Evolutionary conservation across 805 yeast genomes (phyloP), one percentile per base, ranked within the genome.

Genomic region (Metschnikowia noctiluminum): DNA sequence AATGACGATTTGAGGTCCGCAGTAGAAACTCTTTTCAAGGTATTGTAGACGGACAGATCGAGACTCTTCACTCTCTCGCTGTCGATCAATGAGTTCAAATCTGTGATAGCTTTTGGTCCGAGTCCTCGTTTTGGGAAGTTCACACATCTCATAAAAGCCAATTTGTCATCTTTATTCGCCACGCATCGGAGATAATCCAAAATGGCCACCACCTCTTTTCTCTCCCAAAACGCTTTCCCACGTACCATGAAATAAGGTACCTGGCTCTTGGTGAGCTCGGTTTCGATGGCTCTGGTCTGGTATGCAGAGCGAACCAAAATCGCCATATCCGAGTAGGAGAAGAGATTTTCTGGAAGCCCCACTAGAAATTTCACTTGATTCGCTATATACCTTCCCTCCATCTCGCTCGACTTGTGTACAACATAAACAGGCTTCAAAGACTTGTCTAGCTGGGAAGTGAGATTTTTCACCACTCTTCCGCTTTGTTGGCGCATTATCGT

Each of bases 181-280:
- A 87, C 69, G 1, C 84, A 80, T 31, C 89, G 74, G 28, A 92
- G 60, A 54, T 83, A 81, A 59, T 85, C 87, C 38, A 89, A 51
- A 49, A 87, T 73, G 0, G 79, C 66, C 21, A 73, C 70, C 13
- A 89, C 82, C 58, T 88, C 96, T 48, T 78, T 79, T 37, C 85
- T 65, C 37, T 86, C 89, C 92, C 95, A 88, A 58, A 89, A 87
- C 1, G 89, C 84, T 39, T 73, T 73, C 0, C 97, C 97, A 45
- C 84, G 83, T 0, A 86, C 73, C 49, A 90, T 76, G 8, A 68
- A 66, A 58, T 87, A 87, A 0, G 94, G 90, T 2, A 90, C 76
- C 4, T 77, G 69, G 2, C 65, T 62, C 42, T 68, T 73, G 1
- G 80, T 71, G 26, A 92, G 66, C 15, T 80, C 85, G 31, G 76